These are phyloP conservation scores for Nitzschia sp. DNA, from an alignment of 108 stramenopile genomes.

Conservation along the genomic window DNA sequence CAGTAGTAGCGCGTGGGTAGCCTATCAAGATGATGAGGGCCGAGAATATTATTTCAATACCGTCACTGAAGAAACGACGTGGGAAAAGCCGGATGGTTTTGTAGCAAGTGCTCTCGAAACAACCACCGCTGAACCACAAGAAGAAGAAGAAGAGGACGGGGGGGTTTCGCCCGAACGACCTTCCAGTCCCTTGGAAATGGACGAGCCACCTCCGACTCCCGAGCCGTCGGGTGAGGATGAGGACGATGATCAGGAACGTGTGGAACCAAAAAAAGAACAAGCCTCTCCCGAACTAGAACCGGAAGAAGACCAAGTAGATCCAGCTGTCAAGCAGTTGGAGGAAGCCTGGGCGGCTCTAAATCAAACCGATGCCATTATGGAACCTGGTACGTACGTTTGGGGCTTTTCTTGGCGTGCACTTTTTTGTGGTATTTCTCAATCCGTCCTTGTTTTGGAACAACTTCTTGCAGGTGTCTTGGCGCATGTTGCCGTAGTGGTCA, in stretches of 20 bases:
- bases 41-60: conserved; percentile 76
- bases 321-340: conserved; percentile 43
- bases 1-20: conserved; percentile 41
- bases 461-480: conserved; percentile 36
- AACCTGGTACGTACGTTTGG: conserved; percentile 40
- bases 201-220: conserved; percentile 17
- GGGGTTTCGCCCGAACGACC: conserved; percentile 15
- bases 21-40: conserved; percentile 64
- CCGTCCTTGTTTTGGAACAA: not conserved
- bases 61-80: conserved; percentile 63
- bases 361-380: conserved; percentile 78
- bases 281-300: conserved; percentile 34
- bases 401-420: no score
- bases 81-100: conserved; percentile 70
- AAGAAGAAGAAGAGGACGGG: conserved; percentile 18
- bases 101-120: not conserved
- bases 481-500: conserved; percentile 50
- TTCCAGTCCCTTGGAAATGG: conserved; percentile 10
- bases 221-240: conserved; percentile 12
- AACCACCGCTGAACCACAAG: not conserved
- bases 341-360: conserved; percentile 60
- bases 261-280: conserved; percentile 22
- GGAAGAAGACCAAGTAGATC: conserved; percentile 49
- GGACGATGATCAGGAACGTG: not conserved
- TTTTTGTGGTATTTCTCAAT: conserved; percentile 1